phyloP scores from a whole-genome alignment of 495 filamentous ascomycete genomes.

The Tirmania nivea region DNA sequence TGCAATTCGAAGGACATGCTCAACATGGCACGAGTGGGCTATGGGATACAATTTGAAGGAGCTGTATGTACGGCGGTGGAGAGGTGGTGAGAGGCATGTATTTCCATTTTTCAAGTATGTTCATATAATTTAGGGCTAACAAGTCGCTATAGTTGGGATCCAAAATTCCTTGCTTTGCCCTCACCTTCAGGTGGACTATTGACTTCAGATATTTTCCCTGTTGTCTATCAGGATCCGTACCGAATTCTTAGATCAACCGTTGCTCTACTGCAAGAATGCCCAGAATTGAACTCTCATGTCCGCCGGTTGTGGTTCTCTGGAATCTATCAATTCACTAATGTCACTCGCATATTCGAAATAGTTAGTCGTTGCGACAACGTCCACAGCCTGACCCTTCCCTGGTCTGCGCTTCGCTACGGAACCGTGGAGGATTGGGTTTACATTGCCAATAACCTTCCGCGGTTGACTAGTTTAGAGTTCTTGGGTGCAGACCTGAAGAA shows the following conservation, averaged over 20 bases:
- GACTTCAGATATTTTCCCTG: constrained; percentile 21
- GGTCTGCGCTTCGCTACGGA: constrained; percentile 30
- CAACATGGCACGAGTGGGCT: constrained; percentile 33
- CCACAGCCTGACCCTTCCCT: constrained; percentile 27
- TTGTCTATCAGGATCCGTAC: constrained; percentile 33
- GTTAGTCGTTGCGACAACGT: constrained; percentile 24
- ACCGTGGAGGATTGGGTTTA: constrained; percentile 25
- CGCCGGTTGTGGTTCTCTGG: constrained; percentile 34
- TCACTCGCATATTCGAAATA: constrained; percentile 24
- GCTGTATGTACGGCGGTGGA: constrained; percentile 30
- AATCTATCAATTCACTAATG: constrained; percentile 29
- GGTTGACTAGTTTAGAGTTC: constrained; percentile 29
- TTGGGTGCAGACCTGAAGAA: constrained; percentile 25
- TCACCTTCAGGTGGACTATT: constrained; percentile 20
- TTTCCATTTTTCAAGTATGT: neutral
- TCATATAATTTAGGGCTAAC: neutral
- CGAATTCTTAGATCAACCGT: constrained; percentile 26
- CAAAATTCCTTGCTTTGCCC: neutral
- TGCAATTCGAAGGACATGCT: constrained; percentile 27
- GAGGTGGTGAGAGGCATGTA: constrained; percentile 26
- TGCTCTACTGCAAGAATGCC: constrained; percentile 23
- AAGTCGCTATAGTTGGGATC: neutral
- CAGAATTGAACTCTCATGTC: constrained; percentile 26
- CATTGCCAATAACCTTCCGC: constrained; percentile 19
- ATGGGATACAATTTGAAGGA: constrained; percentile 26